Evolutionary conservation across 305 asterid species (phyloP), one percentile per base, ranked within the genome.

Genomic region (Caryopteris hybrid): DNA sequence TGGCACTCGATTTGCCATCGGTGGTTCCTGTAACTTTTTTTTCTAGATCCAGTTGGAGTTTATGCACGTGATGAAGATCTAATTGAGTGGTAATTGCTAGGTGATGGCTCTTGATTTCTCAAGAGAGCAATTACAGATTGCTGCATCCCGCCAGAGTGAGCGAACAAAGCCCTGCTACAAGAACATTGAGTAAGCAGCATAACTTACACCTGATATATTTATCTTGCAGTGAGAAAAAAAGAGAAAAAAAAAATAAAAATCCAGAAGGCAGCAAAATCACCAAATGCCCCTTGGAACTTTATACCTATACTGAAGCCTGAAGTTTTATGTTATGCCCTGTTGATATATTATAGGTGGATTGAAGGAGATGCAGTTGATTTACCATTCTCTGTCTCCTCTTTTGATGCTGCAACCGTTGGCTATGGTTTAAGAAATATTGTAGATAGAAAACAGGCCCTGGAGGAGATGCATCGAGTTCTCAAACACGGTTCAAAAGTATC

Each of bases 41-140:
- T 52, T 43, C 41, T 54, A 10, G 20, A 67, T 33, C 54, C 52
- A 42, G 45, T 17, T 27, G 66, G 46, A n/a, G 25, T 47, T 48
- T 43, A 60, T 29, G 64, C 22, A 53, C 38, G 51, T 8, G 38
- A 50, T 42, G 31, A 13, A 17, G 7, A 16, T 33, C 10, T 55
- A 25, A 39, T 57, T 43, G 12, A 8, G n/a, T 60, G 62, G 46
- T 33, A 33, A 55, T 48, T 58, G 63, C 73, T 79, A 90, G 98
- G 97, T 86, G 53, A 75, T 82, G 53, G 98, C 92, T 76, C 85
- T 93, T 61, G 98, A 93, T 88, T 93, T 93, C 86, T 85, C 98
- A 20, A 78, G 71, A 73, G 88, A 90, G 81, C 98, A 85, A 73
- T 75, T 93, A 70, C 79, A 70, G 57, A 57, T 85, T 16, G 98